Evolutionary conservation across 2,329 filamentous ascomycete genomes (phyloP), one percentile per base, ranked within the genome.

Genomic region (Pyrenophora graminea): DNA sequence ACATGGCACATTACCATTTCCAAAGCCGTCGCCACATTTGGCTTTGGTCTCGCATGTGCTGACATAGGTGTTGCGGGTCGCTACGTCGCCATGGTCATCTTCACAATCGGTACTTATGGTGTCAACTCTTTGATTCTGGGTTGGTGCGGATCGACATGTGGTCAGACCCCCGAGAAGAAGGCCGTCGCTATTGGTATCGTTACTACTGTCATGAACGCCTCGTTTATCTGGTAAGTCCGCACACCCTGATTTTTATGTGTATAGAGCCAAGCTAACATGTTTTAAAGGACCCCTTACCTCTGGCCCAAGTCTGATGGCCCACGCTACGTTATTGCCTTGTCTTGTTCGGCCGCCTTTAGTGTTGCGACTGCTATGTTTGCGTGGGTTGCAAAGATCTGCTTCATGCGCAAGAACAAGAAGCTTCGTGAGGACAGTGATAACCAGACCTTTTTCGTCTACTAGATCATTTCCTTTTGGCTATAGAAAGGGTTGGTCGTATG

Each of bases 91-190:
- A 68, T 67, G 63, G 56, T 68, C 23, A 64, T 72, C 51, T 72
- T 72, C 54, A 69, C 69, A 4, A 69, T 70, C 33, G 68, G 68
- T 3, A 71, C 67, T 2, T 72, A 72, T 40, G 68, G 64, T 12
- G 68, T 74, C 31, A 77, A 77, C 48, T 75, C 73, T 8, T 66
- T 77, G 18, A 75, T 77, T 25, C 67, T 79, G 13, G 72, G 74
- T n/a, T 79, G 76, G 77, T 74, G 74, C 12, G 74, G 74, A 17
- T 71, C 71, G 2, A 76, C 75, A 0, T 70, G 75, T 31, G 75
- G 73, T n/a, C 74, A 77, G 50, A 77, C 76, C 0, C 71, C 73
- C 32, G 76, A 77, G 58, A 79, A 78, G 67, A 76, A 76, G 53
- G 76, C 76, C 27, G 76, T 76, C 6, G 66, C 73, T 15, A 73